Conservation (phyloP, 768 basidiomycete species). For the Mycena vitilis region DNA sequence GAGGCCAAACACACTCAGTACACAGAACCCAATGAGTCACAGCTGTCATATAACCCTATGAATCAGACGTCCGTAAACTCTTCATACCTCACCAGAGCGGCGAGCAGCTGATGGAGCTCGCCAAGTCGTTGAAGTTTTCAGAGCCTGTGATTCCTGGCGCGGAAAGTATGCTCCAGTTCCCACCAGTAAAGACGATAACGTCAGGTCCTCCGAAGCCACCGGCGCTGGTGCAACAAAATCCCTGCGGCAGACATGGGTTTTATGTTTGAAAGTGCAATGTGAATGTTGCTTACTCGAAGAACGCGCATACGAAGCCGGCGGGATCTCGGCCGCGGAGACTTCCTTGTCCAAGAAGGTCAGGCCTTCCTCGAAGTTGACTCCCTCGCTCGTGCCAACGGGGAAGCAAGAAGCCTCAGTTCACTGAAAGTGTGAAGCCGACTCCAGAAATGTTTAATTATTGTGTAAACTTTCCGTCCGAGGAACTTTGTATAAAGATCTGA, state of each 20-base stretch:
- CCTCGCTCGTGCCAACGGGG: slow-evolving; percentile 30
- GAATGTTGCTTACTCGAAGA: slow-evolving; percentile 34
- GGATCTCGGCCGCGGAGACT: slow-evolving; percentile 22
- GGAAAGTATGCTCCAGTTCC: slow-evolving; percentile 22
- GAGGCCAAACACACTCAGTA: too few species aligned
- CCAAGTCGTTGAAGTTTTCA: slow-evolving; percentile 35
- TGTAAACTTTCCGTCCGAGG: too few species aligned
- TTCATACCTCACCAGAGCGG: slow-evolving; percentile 20
- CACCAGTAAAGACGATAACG: slow-evolving; percentile 8
- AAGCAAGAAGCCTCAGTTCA: too few species aligned
- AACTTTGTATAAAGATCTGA: too few species aligned
- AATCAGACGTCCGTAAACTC: slow-evolving; percentile 24
- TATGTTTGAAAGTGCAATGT: background rate
- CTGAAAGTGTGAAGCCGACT: too few species aligned
- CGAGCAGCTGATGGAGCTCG: slow-evolving; percentile 38
- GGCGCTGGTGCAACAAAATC: slow-evolving; percentile 23
- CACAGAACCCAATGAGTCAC: too few species aligned
- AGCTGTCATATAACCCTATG: too few species aligned
- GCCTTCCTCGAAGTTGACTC: slow-evolving; percentile 34
- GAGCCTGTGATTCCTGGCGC: slow-evolving; percentile 19
- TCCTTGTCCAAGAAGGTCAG: slow-evolving; percentile 37
- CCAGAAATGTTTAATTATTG: too few species aligned
- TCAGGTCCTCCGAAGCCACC: slow-evolving; percentile 5
- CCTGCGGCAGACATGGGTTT: background rate
- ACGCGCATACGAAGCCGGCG: slow-evolving; percentile 36